Evolutionary conservation across 164 flowering plant species (phyloP).

Genomic region (Stephania cephalantha): DNA sequence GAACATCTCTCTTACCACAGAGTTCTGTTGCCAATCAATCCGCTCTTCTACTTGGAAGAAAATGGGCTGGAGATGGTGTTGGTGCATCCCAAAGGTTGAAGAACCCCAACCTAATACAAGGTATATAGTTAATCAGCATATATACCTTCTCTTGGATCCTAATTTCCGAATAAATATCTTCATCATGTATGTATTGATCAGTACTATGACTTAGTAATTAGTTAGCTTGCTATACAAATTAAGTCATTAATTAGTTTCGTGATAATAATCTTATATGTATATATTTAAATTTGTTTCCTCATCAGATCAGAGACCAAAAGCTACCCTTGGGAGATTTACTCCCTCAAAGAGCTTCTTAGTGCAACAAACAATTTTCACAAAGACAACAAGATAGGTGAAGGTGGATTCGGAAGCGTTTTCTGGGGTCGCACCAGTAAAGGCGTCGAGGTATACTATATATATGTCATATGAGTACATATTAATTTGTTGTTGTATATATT

Average conservation of each 20-base stretch:
- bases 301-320: constrained; percentile 19
- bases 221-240: background rate
- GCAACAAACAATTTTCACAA: constrained; percentile 68
- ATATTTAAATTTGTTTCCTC: background rate
- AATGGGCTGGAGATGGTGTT: constrained; percentile 24
- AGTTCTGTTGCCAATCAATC: background rate
- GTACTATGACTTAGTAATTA: background rate
- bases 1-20: background rate
- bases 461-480: background rate
- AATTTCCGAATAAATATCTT: background rate
- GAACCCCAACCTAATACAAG: constrained; percentile 12
- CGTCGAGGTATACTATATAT: constrained; percentile 34
- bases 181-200: background rate
- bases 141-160: background rate
- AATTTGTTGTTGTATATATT: background rate
- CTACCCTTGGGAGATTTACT: constrained; percentile 60
- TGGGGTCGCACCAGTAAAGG: constrained; percentile 72
- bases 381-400: constrained; percentile 74
- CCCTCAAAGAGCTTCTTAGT: constrained; percentile 54
- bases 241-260: background rate
- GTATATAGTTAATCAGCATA: constrained; percentile 13
- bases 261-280: background rate
- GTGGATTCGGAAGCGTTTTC: constrained; percentile 74
- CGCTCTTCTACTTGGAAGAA: constrained; percentile 6
- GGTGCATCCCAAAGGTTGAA: constrained; percentile 19